Conservation (phyloP, 2,329 filamentous ascomycete genomes). For the Penicillium decumbens region DNA sequence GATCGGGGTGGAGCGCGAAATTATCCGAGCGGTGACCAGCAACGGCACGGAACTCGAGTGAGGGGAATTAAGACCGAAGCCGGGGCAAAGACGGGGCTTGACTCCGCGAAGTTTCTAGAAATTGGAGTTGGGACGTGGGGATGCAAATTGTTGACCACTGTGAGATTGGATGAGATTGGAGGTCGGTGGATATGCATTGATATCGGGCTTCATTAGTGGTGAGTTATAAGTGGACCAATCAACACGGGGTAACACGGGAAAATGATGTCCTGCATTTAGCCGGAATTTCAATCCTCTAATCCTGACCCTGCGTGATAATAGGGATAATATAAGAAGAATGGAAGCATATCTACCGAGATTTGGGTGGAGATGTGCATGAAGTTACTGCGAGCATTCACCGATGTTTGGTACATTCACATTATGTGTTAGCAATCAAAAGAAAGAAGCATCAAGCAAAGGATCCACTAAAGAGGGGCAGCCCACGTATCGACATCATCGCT, state of each 20-base stretch:
- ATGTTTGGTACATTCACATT: background rate
- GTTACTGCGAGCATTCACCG: background rate
- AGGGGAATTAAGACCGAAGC: background rate
- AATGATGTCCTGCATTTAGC: constrained; percentile 7
- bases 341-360: background rate
- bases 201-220: too few species aligned
- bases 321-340: background rate
- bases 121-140: background rate
- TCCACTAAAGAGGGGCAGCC: constrained; percentile 7
- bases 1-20: constrained; percentile 7
- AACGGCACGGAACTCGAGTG: background rate
- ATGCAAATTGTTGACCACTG: background rate
- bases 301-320: background rate
- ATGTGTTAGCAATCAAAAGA: background rate
- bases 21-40: constrained; percentile 14
- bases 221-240: background rate
- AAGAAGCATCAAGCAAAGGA: background rate
- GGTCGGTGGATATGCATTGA: background rate
- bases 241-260: too few species aligned
- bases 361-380: background rate
- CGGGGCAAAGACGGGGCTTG: background rate
- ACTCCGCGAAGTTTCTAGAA: constrained; percentile 8
- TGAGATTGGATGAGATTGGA: background rate
- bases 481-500: constrained; percentile 17
- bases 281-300: background rate